Evolutionary conservation across 768 basidiomycete genomes (phyloP).

Genomic region (Hemileccinum impolitum): DNA sequence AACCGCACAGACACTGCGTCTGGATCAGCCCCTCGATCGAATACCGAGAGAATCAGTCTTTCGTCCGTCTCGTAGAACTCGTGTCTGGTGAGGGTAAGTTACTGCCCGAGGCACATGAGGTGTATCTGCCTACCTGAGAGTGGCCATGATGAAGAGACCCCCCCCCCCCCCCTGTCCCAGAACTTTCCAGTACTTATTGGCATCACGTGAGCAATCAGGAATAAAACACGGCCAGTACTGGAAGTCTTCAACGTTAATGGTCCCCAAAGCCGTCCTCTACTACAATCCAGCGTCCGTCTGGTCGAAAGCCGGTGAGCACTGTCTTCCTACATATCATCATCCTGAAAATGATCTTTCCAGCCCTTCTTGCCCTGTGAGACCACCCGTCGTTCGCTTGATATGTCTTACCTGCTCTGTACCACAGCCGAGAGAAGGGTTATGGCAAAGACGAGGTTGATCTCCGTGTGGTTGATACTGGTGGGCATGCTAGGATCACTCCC

Average conservation of each 20-base stretch:
- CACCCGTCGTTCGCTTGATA: background rate
- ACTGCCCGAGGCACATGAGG: background rate
- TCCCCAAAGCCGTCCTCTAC: slow-evolving; percentile 83
- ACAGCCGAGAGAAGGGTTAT: slow-evolving; percentile 80
- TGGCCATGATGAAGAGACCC: slow-evolving; percentile 21
- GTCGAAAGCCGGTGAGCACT: slow-evolving; percentile 58
- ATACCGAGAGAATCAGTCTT: slow-evolving; percentile 65
- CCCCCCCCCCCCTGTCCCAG: slow-evolving; percentile 12
- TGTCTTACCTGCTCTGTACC: slow-evolving; percentile 2
- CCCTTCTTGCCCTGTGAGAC: slow-evolving; percentile 54
- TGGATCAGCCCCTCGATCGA: slow-evolving; percentile 74
- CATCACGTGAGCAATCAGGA: slow-evolving; percentile 25
- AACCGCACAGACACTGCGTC: slow-evolving; percentile 59
- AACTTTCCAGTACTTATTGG: slow-evolving; percentile 24
- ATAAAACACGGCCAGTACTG: too few species aligned
- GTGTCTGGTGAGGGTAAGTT: slow-evolving; percentile 45
- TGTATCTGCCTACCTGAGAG: slow-evolving; percentile 24
- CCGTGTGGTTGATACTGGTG: slow-evolving; percentile 65
- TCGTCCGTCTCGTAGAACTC: slow-evolving; percentile 90
- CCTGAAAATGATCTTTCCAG: slow-evolving; percentile 28
- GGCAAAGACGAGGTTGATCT: slow-evolving; percentile 70
- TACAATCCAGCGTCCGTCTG: slow-evolving; percentile 58
- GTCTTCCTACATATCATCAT: background rate
- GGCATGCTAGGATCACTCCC: slow-evolving; percentile 8
- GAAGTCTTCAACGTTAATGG: background rate